phyloP scores from a whole-genome alignment of 768 basidiomycete species.

The Holtermanniella nyarrowii region DNA sequence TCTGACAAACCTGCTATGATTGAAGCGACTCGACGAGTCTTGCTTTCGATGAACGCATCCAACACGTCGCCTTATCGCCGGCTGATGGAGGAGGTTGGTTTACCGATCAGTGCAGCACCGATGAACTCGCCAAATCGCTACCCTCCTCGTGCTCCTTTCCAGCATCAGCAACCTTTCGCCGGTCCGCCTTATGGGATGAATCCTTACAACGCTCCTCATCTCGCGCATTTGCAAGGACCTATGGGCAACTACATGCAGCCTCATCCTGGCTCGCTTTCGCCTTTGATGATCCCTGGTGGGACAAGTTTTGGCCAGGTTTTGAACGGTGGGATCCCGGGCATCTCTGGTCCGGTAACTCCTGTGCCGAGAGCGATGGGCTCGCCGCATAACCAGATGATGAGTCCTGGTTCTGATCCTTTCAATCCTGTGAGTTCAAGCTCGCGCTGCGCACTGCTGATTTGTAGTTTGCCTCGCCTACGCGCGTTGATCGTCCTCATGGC shows the following conservation, averaged over 20 bases:
- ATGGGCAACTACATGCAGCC: neutral
- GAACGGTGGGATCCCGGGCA: conserved; percentile 8
- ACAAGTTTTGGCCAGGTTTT: conserved; percentile 29
- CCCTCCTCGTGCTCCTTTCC: neutral
- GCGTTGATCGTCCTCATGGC: conserved; percentile 25
- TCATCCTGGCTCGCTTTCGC: conserved; percentile 18
- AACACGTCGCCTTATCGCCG: conserved; percentile 90
- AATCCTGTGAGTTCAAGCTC: conserved; percentile 34
- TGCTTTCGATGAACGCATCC: conserved; percentile 79
- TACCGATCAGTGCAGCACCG: conserved; percentile 51
- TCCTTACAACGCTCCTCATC: neutral
- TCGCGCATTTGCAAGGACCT: neutral
- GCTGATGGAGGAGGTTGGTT: conserved; percentile 85
- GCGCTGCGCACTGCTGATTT: neutral
- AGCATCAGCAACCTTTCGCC: conserved; percentile 8
- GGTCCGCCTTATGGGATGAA: conserved; percentile 2
- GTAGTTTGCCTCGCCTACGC: conserved; percentile 33
- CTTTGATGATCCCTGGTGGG: conserved; percentile 25
- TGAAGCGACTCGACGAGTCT: conserved; percentile 78
- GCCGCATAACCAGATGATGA: conserved; percentile 34
- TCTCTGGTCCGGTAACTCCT: conserved; percentile 15
- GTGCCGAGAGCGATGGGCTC: conserved; percentile 24
- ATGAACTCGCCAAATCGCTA: neutral
- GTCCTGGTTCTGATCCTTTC: conserved; percentile 38
- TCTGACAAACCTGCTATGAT: conserved; percentile 58